Base-by-base conservation (phyloP, 495 filamentous ascomycete genomes). In the Talaromyces borbonicus region DNA sequence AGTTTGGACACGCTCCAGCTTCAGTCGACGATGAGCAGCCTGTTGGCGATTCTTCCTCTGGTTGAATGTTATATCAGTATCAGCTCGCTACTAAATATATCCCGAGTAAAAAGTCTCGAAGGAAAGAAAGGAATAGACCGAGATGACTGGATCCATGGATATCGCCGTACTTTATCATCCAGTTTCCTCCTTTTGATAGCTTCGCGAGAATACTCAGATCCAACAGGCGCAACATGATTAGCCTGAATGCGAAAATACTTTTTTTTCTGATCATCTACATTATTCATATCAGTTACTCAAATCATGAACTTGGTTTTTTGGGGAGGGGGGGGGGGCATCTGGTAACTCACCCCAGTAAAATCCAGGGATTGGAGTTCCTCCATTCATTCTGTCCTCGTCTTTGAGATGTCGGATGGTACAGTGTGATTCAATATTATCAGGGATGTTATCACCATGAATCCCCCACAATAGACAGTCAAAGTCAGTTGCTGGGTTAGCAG, bases 191-290 rank as follows among this genome's bases (percentile, higher is more conserved):
- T 63, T 44, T 65, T 67, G 30, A 80, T 63, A 12, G 69, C 62
- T 18, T 70, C 65, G 36, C 58, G 54, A 0, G 74, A 65, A 46
- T 79, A 75, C 35, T 68, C 62, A 12, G 67, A 52, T 30, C 60
- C 65, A 8, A 59, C 48, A 11, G 68, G 55, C 1, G 68, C 74
- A 20, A 58, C 56, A 57, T 77, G 73, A 49, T 68, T 67, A 18
- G 69, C 59, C 37, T 67, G 63, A 43, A 79, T 72, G 26, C 66
- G 67, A 56, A 79, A 80, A 52, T 80, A 80, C 45, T 76, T 79
- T 36, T 71, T 71, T 56, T 75, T 77, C 29, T 73, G 71, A 11
- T 54, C 49, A 53, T 79, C 77, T 74, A 53, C 19, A 14, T 23
- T 12, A 38, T n/a, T n/a, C 43, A 33, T 18, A 7, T 36, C 25